These are phyloP conservation scores for Spathaspora gorwiae DNA, from an alignment of 805 yeast genomes.

Conservation along the genomic window DNA sequence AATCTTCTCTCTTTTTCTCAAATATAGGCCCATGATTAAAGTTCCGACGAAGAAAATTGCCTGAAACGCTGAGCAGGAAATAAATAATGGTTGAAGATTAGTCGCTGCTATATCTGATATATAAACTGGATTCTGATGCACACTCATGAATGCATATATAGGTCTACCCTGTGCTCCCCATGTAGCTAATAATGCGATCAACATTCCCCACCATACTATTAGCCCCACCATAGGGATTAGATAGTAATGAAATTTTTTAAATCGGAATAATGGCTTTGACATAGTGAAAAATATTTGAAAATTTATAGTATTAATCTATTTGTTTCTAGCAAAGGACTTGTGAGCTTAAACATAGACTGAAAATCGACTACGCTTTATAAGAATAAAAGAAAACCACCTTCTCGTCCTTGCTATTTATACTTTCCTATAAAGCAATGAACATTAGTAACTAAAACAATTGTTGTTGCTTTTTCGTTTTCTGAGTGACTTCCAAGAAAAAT, in stretches of 20 bases:
- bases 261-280: slow-evolving; percentile 10
- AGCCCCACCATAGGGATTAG: slow-evolving; percentile 63
- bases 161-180: slow-evolving; percentile 87
- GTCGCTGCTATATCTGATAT: slow-evolving; percentile 89
- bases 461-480: too few species aligned
- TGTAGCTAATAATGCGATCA: slow-evolving; percentile 66
- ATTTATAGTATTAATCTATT: too few species aligned
- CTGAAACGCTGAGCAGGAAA: slow-evolving; percentile 71
- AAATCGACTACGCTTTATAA: too few species aligned
- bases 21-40: slow-evolving; percentile 54
- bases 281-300: not conserved
- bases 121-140: slow-evolving; percentile 53
- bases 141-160: slow-evolving; percentile 49
- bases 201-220: slow-evolving; percentile 87
- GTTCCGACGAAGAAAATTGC: slow-evolving; percentile 69
- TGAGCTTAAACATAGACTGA: too few species aligned
- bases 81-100: slow-evolving; percentile 77
- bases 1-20: slow-evolving; percentile 52
- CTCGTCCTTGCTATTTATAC: too few species aligned
- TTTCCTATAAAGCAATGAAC: too few species aligned
- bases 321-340: too few species aligned
- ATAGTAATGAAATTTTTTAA: slow-evolving; percentile 47
- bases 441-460: too few species aligned
- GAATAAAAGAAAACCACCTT: too few species aligned
- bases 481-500: too few species aligned